These are phyloP conservation scores for Penicillium digitatum DNA, from an alignment of 2,329 filamentous ascomycete genomes.

Conservation along the genomic window DNA sequence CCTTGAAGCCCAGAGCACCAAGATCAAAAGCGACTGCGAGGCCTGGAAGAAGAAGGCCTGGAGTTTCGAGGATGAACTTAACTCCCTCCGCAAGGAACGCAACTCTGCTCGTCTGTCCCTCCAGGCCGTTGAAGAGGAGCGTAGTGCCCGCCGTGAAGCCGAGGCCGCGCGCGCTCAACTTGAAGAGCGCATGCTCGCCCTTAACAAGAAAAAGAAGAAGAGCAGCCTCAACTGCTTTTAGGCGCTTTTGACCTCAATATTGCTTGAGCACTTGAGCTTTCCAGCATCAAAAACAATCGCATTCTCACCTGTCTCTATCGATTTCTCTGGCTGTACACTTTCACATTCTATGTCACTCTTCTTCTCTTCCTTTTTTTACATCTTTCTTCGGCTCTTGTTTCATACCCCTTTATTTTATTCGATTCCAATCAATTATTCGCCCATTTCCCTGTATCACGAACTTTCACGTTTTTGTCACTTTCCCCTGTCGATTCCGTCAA, in stretches of 20 bases:
- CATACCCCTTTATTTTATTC: slow-evolving; percentile 7
- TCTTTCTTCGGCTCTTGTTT: slow-evolving; percentile 2
- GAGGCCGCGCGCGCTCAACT: slow-evolving; percentile 84
- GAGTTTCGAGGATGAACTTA: slow-evolving; percentile 64
- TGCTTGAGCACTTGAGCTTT: slow-evolving; percentile 4
- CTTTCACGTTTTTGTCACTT: slow-evolving; percentile 10
- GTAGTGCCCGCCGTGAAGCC: slow-evolving; percentile 83
- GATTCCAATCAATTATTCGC: not conserved
- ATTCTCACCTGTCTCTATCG: slow-evolving; percentile 14
- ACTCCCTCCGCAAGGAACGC: slow-evolving; percentile 55
- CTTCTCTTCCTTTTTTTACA: slow-evolving; percentile 10
- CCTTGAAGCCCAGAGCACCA: slow-evolving; percentile 85
- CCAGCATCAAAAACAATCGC: slow-evolving; percentile 16
- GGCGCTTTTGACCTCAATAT: slow-evolving; percentile 12
- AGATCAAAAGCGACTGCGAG: slow-evolving; percentile 86
- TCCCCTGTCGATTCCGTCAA: slow-evolving; percentile 14
- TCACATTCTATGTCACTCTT: slow-evolving; percentile 9
- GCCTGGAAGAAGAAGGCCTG: slow-evolving; percentile 82
- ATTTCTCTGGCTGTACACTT: slow-evolving; percentile 17
- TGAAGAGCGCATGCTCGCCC: slow-evolving; percentile 90
- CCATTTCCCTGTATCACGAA: slow-evolving; percentile 25
- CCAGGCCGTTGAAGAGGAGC: slow-evolving; percentile 92
- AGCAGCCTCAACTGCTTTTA: slow-evolving; percentile 99
- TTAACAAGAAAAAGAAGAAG: slow-evolving; percentile 87
- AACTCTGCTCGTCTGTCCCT: slow-evolving; percentile 62